A percentile compares a stretch with the other conserved stretches of the same genome.
phyloP scores from a whole-genome alignment of 1,284 basidiomycete genomes.

The Cryptococcus sp. region DNA sequence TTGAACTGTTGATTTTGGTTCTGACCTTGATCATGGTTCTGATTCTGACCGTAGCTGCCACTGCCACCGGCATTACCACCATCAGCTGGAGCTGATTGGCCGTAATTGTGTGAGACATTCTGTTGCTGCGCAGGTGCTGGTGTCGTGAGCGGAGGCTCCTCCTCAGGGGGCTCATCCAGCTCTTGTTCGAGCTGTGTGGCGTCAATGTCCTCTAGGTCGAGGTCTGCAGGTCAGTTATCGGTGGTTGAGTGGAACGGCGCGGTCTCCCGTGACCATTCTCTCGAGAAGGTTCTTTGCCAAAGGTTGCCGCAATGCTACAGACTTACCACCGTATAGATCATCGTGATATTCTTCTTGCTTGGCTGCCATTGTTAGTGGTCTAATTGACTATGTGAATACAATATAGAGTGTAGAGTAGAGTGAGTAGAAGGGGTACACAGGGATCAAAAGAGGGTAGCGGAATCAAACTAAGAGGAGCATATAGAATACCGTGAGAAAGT shows the following conservation, averaged over 20 bases:
- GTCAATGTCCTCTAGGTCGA: slow-evolving; percentile 41
- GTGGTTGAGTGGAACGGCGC: background rate
- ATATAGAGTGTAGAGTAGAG: background rate
- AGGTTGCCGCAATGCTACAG: too few species aligned
- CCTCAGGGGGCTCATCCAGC: slow-evolving; percentile 34
- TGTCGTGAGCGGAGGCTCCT: slow-evolving; percentile 6
- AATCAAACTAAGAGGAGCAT: background rate
- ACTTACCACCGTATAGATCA: slow-evolving; percentile 40
- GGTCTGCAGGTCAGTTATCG: slow-evolving; percentile 9
- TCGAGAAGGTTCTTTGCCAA: too few species aligned
- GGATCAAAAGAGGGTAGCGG: background rate
- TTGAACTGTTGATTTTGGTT: slow-evolving; percentile 4
- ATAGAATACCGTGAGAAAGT: background rate
- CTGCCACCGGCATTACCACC: background rate
- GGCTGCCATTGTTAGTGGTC: slow-evolving; percentile 8
- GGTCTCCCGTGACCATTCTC: background rate
- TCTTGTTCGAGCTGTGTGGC: slow-evolving; percentile 37
- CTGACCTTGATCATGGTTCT: slow-evolving; percentile 6
- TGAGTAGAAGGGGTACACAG: background rate
- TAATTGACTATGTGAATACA: background rate
- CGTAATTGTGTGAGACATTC: background rate
- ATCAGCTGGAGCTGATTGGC: background rate
- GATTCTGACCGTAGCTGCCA: slow-evolving; percentile 5
- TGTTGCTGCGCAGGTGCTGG: background rate
- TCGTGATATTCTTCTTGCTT: slow-evolving; percentile 37